Conservation (phyloP, 2,329 filamentous ascomycete species). For the Mycosphaerella sp. region DNA sequence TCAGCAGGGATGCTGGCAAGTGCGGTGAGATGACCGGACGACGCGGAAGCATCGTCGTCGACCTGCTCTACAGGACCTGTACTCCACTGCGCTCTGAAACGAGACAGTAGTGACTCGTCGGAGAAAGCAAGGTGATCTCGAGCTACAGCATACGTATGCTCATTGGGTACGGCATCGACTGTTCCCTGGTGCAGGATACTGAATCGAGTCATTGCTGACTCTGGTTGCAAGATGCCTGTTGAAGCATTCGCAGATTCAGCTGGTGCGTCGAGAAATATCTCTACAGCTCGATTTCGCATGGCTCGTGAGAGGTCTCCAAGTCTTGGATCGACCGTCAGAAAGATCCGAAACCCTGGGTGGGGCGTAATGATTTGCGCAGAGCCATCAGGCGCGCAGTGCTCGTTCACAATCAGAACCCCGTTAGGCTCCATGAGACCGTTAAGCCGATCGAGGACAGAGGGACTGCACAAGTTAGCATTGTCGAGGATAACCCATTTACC, state of each 20-base stretch:
- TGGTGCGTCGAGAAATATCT: conserved; percentile 60
- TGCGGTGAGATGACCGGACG: background rate
- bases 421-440: conserved; percentile 92
- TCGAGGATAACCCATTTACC: conserved; percentile 93
- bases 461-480: conserved; percentile 94
- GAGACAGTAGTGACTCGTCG: conserved; percentile 17
- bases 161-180: background rate
- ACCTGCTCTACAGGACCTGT: conserved; percentile 9
- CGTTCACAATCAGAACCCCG: conserved; percentile 83
- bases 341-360: conserved; percentile 82
- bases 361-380: conserved; percentile 72
- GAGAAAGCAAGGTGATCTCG: conserved; percentile 23
- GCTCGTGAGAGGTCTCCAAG: conserved; percentile 92
- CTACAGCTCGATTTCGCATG: conserved; percentile 91
- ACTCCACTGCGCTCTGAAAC: conserved; percentile 19
- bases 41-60: background rate
- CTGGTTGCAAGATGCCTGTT: conserved; percentile 20
- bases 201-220: conserved; percentile 30
- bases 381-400: conserved; percentile 78
- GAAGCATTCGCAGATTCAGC: conserved; percentile 2
- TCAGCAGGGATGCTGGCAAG: background rate
- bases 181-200: conserved; percentile 9
- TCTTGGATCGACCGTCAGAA: conserved; percentile 85
- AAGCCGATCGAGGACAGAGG: conserved; percentile 85
- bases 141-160: background rate